Evolutionary conservation across 257 asterid genomes (phyloP), one percentile per base, ranked within the genome.

Genomic region (Solanum virginianum): DNA sequence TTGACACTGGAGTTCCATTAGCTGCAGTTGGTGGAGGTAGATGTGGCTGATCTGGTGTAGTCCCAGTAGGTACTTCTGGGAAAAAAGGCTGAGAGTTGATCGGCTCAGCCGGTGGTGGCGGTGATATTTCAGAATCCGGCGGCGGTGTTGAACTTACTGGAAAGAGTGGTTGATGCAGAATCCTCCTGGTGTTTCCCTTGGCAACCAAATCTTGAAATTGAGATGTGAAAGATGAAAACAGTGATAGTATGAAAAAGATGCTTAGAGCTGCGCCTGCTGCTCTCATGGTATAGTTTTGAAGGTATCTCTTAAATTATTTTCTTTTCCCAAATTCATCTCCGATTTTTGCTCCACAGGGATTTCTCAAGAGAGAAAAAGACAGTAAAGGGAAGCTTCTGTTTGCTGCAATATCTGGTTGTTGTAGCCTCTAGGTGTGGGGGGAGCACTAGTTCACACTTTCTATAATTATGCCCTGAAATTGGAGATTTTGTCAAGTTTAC

Each of bases 161-260:
- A 45, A 91, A 93, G 41, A 95, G 80, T 4, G 98, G 98, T 32
- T 96, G 98, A 83, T 96, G 99, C 20, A 96, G 93, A 88, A 93
- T 93, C 87, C 98, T 96, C 75, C 99, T 92, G 84, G 59, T 83
- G 36, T 29, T 85, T 32, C 74, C 85, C 7, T 82, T 47, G 51
- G 11, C 87, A 79, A 75, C 59, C 81, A 84, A 89, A 83, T 85
- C 89, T 75, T 83, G 91, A 80, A 72, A 39, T 24, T 17, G 24
- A 84, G 11, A 45, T 6, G 43, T 41, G 88, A 85, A 84, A 83
- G 85, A 87, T 62, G 88, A 77, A 62, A 81, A 41, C 63, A 87
- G 84, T 83, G 87, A 59, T 36, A 90, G 86, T 60, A 86, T 57
- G 14, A 91, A 89, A 89, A 90, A 80, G 89, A 88, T 83, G 91